Base-by-base conservation (phyloP, 2,329 filamentous ascomycete genomes). In the Pyricularia sp. region DNA sequence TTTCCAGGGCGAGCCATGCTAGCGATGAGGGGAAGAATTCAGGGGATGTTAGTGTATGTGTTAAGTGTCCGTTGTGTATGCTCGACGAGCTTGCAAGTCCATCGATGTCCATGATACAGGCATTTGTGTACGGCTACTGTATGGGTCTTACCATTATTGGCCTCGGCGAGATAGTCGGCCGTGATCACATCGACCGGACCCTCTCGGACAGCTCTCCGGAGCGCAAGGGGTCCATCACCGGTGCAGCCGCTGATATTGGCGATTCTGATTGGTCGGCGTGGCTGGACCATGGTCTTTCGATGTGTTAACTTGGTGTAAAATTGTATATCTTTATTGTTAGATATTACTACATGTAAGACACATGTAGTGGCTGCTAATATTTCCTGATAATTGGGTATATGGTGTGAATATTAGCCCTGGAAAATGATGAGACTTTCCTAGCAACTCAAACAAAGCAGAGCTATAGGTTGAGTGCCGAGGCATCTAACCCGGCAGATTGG, bases 201-300 rank as follows among this genome's bases (percentile, higher is more conserved):
- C 0, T 76, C 72, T 33, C 76, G 73, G 2, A 77, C 78, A 67
- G 78, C 76, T 23, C 72, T 72, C 68, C 74, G 73, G 73, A 79
- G 76, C 66, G 79, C 77, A 69, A 78, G 76, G 3, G 76, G 75
- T 17, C 78, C 78, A 71, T 80, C 79, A 28, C 75, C 77, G 75
- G 76, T 70, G 23, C 67, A 66, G 17, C 78, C 78, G 1, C 78
- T 79, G 71, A 76, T 76, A 68, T 80, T 80, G 9, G 77, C 78
- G 42, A 80, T 76, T 9, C 77, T 72, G 11, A 79, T 78, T 1
- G 77, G 74, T 9, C 78, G 72, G 65, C 36, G 65, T 70, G 64
- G 64, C 58, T 61, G n/a, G 58, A 12, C 23, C 58, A 61, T 61
- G 58, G 11, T 61, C n/a, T 36, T 12, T 36, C 11, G 12, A 36